A percentile compares a stretch with the other conserved stretches of the same genome.
These are phyloP conservation scores for Microbotryum lychnidis-dioicae DNA, from an alignment of 1,284 basidiomycete genomes.

Conservation along the genomic window DNA sequence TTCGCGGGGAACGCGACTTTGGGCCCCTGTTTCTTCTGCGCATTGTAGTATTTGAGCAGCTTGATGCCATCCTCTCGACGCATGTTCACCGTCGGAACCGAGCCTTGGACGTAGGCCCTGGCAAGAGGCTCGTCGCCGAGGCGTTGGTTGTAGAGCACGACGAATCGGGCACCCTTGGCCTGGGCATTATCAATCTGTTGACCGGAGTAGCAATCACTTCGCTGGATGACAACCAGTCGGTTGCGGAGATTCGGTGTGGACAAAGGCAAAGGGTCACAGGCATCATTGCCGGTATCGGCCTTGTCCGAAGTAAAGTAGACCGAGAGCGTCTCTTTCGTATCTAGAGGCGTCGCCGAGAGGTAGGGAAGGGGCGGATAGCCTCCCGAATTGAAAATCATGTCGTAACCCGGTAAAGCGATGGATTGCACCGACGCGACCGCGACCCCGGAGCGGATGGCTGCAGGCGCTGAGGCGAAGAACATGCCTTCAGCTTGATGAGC, in stretches of 20 bases:
- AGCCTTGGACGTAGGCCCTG: too few relatives aligned
- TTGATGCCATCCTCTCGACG: too few relatives aligned
- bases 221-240: constrained; percentile 48
- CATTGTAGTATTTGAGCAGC: too few relatives aligned
- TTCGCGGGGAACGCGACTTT: too few relatives aligned
- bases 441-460: constrained; percentile 3
- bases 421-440: constrained; percentile 8
- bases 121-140: too few relatives aligned
- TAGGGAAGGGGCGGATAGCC: constrained; percentile 36
- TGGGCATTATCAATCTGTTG: too few relatives aligned
- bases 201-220: constrained; percentile 43
- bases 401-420: neutral
- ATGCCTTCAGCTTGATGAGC: constrained; percentile 20
- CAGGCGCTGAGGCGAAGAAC: constrained; percentile 19
- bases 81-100: too few relatives aligned
- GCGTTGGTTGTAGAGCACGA: too few relatives aligned
- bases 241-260: constrained; percentile 49
- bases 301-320: constrained; percentile 38
- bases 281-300: constrained; percentile 45
- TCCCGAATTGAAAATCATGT: constrained; percentile 13
- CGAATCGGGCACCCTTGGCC: too few relatives aligned
- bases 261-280: constrained; percentile 50
- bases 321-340: constrained; percentile 30
- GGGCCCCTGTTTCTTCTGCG: too few relatives aligned
- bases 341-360: constrained; percentile 23